Percentiles rank a stretch among this genome's conserved stretches.
Evolutionary conservation across 2,329 filamentous ascomycete genomes (phyloP).

Genomic region (Calonectria fujianensis): DNA sequence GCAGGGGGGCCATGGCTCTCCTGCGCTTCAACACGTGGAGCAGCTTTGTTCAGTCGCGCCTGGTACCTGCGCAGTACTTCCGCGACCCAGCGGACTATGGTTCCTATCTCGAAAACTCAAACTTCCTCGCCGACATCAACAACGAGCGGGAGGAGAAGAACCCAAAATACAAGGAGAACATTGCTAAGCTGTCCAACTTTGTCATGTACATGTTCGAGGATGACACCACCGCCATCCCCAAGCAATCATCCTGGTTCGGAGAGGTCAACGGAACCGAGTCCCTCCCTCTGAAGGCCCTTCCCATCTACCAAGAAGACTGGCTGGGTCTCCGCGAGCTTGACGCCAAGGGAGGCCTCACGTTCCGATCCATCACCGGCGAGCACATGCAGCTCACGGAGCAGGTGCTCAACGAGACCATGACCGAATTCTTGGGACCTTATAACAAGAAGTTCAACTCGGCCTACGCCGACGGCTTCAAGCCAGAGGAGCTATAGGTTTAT

Average conservation of each 20-base stretch:
- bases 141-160: slow-evolving; percentile 90
- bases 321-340: slow-evolving; percentile 88
- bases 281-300: slow-evolving; percentile 80
- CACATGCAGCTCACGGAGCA: slow-evolving; percentile 89
- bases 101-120: slow-evolving; percentile 85
- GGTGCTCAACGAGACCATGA: slow-evolving; percentile 79
- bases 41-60: slow-evolving; percentile 82
- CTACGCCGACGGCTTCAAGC: slow-evolving; percentile 44
- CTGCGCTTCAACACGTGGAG: slow-evolving; percentile 89
- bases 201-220: slow-evolving; percentile 94
- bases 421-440: slow-evolving; percentile 77
- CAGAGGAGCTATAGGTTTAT: slow-evolving; percentile 62
- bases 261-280: slow-evolving; percentile 85
- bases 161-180: slow-evolving; percentile 80
- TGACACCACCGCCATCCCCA: slow-evolving; percentile 90
- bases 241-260: slow-evolving; percentile 92
- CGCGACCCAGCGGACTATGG: slow-evolving; percentile 79
- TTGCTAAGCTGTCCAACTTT: slow-evolving; percentile 83
- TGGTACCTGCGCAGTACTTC: slow-evolving; percentile 97
- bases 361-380: slow-evolving; percentile 81
- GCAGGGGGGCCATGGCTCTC: slow-evolving; percentile 85
- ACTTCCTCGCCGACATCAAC: slow-evolving; percentile 96
- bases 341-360: slow-evolving; percentile 84
- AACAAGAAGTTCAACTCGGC: slow-evolving; percentile 61
- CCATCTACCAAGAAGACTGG: slow-evolving; percentile 94